Percentiles rank a stretch among this genome's conserved stretches.
These are phyloP conservation scores for Neonectria faginata DNA, from an alignment of 2,329 filamentous ascomycete species.

Conservation along the genomic window DNA sequence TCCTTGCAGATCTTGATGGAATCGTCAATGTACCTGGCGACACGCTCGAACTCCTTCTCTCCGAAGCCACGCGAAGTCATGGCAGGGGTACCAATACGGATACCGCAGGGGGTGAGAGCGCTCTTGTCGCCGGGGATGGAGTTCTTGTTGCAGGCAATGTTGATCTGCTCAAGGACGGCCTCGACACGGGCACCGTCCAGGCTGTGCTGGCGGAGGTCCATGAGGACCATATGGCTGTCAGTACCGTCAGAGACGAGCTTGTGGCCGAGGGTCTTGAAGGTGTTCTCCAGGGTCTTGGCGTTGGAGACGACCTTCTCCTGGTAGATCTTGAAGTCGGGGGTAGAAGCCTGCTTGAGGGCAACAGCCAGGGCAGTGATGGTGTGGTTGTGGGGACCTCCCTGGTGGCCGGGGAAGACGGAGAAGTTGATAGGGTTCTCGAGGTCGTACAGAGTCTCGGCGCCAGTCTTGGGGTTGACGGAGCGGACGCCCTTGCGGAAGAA, in stretches of 20 bases:
- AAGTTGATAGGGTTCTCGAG: slow-evolving; percentile 97
- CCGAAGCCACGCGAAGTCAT: slow-evolving; percentile 98
- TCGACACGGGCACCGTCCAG: slow-evolving; percentile 97
- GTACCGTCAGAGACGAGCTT: slow-evolving; percentile 96
- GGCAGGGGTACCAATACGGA: slow-evolving; percentile 95
- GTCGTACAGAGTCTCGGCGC: slow-evolving; percentile 91
- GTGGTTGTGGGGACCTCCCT: slow-evolving; percentile 99
- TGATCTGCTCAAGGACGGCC: slow-evolving; percentile 95
- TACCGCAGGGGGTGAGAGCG: slow-evolving; percentile 91
- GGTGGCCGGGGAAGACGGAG: slow-evolving; percentile 98
- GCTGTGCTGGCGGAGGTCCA: slow-evolving; percentile 88
- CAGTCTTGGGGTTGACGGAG: slow-evolving; percentile 88
- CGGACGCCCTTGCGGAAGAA: slow-evolving; percentile 99
- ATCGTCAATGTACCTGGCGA: slow-evolving; percentile 89
- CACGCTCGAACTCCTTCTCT: slow-evolving; percentile 89
- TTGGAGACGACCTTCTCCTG: slow-evolving; percentile 93
- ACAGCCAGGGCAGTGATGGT: slow-evolving; percentile 98
- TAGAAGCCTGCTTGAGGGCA: slow-evolving; percentile 92
- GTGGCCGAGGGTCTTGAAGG: slow-evolving; percentile 88
- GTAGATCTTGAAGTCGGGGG: slow-evolving; percentile 91
- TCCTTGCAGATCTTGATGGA: slow-evolving; percentile 91
- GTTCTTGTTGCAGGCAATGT: slow-evolving; percentile 99
- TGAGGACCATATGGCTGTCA: slow-evolving; percentile 96
- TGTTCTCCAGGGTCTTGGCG: slow-evolving; percentile 88
- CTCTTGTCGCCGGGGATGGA: slow-evolving; percentile 97